Conservation (phyloP, 192 early-diverging fungal species). For the Coemansia sp. region DNA sequence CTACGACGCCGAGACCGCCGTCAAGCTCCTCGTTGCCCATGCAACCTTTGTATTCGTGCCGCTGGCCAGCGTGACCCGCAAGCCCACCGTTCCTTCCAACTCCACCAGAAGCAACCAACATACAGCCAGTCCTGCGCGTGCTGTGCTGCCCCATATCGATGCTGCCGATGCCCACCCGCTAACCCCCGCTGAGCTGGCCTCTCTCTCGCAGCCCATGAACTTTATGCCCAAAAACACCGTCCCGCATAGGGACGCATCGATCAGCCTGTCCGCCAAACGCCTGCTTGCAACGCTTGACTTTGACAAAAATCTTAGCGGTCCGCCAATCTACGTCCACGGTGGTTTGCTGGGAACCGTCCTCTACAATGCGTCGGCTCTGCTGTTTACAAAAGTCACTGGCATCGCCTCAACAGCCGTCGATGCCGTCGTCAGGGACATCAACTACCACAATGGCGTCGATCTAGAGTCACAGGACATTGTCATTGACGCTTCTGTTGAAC, state of each 20-base stretch:
- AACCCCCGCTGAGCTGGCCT: conserved; percentile 1
- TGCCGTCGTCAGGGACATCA: conserved; percentile 14
- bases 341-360: conserved; percentile 31
- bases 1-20: conserved; percentile 19
- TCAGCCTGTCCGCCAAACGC: background rate
- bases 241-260: conserved; percentile 8
- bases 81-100: background rate
- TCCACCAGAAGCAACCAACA: background rate
- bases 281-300: conserved; percentile 17
- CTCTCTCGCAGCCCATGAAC: conserved; percentile 23
- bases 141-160: conserved; percentile 1
- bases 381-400: conserved; percentile 7
- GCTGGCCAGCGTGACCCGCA: background rate
- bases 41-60: conserved; percentile 22
- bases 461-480: conserved; percentile 7
- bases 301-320: conserved; percentile 11
- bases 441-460: conserved; percentile 21
- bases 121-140: no score
- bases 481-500: conserved; percentile 20
- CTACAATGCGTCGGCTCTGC: conserved; percentile 19
- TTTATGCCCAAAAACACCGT: conserved; percentile 12
- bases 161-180: conserved; percentile 1
- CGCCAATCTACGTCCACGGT: conserved; percentile 32
- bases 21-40: conserved; percentile 8
- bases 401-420: background rate